These are phyloP conservation scores for Penstemon davidsonii DNA, from an alignment of 257 asterid genomes.

Conservation along the genomic window DNA sequence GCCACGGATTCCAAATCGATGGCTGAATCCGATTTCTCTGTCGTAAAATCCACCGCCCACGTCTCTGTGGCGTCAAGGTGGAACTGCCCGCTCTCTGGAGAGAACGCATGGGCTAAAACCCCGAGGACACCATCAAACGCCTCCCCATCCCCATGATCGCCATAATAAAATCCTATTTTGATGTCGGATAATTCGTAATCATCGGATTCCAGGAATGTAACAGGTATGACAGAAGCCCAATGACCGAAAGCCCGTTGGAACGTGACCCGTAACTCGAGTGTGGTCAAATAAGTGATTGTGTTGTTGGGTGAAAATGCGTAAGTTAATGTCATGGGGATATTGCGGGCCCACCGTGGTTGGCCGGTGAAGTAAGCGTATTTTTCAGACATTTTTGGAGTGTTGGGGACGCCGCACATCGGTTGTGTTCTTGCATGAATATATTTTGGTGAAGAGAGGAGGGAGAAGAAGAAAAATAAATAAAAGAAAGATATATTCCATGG, in stretches of 20 bases:
- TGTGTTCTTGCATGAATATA: conserved; percentile 39
- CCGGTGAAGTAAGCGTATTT: conserved; percentile 58
- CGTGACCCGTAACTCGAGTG: conserved; percentile 39
- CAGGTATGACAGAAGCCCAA: conserved; percentile 77
- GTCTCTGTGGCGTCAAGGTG: conserved; percentile 92
- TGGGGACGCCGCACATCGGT: conserved; percentile 77
- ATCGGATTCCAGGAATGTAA: conserved; percentile 44
- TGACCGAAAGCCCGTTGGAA: conserved; percentile 57
- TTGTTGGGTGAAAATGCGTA: conserved; percentile 57
- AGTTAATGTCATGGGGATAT: conserved; percentile 60
- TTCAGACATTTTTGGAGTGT: conserved; percentile 12
- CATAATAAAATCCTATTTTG: conserved; percentile 65
- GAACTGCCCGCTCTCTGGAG: conserved; percentile 79
- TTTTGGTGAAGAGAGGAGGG: conserved; percentile 25
- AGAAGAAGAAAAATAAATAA: conserved; percentile 22
- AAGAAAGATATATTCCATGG: conserved; percentile 38
- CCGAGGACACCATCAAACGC: conserved; percentile 84
- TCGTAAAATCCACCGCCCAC: conserved; percentile 73
- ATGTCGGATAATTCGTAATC: conserved; percentile 70
- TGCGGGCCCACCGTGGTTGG: conserved; percentile 62
- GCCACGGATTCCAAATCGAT: conserved; percentile 93
- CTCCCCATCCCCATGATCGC: conserved; percentile 90
- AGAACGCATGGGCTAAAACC: conserved; percentile 76
- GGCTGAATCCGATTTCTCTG: conserved; percentile 53
- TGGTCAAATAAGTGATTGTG: conserved; percentile 31